Percentiles rank a stretch among this genome's conserved stretches.
phyloP scores from a whole-genome alignment of 352 stramenopile species.

The Elongisporangium anandrum region DNA sequence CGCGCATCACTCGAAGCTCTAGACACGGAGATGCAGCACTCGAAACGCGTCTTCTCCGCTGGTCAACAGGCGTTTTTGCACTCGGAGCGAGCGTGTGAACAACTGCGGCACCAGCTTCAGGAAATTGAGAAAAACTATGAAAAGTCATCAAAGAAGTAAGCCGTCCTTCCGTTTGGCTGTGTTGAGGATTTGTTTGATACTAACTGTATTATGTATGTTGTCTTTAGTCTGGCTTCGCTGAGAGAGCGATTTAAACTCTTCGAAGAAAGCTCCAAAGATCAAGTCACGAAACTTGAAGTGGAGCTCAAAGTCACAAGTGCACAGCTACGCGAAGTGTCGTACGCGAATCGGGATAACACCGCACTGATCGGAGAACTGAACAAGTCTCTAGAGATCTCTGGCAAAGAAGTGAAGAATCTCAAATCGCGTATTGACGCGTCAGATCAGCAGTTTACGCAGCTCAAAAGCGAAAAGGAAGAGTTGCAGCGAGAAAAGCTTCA shows the following conservation, averaged over 20 bases:
- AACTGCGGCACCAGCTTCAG: slow-evolving; percentile 58
- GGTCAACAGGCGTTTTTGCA: slow-evolving; percentile 75
- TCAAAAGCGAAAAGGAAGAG: slow-evolving; percentile 54
- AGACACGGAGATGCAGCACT: slow-evolving; percentile 75
- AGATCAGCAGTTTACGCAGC: slow-evolving; percentile 27
- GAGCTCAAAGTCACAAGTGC: slow-evolving; percentile 70
- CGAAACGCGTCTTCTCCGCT: slow-evolving; percentile 72
- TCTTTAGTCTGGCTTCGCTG: slow-evolving; percentile 45
- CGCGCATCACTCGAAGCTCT: slow-evolving; percentile 57
- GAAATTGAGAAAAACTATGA: slow-evolving; percentile 77
- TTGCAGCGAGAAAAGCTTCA: slow-evolving; percentile 56
- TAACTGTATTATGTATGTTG: slow-evolving; percentile 1
- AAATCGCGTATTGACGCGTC: slow-evolving; percentile 34
- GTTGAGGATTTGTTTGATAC: background rate
- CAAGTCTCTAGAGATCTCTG: slow-evolving; percentile 42
- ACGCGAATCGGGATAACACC: slow-evolving; percentile 69
- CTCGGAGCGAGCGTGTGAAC: slow-evolving; percentile 61
- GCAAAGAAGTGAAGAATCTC: slow-evolving; percentile 41
- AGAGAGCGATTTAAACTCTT: slow-evolving; percentile 76
- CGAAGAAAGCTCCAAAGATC: slow-evolving; percentile 68
- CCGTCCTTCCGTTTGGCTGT: background rate
- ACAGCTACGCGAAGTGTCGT: slow-evolving; percentile 70
- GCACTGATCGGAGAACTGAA: slow-evolving; percentile 51
- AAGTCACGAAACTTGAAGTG: slow-evolving; percentile 78
- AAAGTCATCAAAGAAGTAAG: slow-evolving; percentile 68